phyloP scores from a whole-genome alignment of 768 basidiomycete species.

The Hygrocybe punicea region DNA sequence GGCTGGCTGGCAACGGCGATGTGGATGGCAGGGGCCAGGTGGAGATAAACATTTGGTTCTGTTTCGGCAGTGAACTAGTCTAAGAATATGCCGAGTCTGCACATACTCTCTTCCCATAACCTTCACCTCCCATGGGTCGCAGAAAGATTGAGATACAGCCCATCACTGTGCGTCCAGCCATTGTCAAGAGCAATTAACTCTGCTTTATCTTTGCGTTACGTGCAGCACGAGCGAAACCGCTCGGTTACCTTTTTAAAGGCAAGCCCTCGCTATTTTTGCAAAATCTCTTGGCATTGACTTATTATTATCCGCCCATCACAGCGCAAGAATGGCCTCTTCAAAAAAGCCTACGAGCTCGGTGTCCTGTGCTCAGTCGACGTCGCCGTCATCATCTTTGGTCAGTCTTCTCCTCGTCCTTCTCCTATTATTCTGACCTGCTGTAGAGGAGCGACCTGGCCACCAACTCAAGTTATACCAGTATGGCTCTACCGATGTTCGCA shows the following conservation, averaged over 20 bases:
- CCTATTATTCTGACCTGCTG: conserved; percentile 43
- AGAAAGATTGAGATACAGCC: conserved; percentile 82
- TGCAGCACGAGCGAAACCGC: conserved; percentile 87
- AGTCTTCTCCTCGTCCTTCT: conserved; percentile 8
- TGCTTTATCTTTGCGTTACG: conserved; percentile 34
- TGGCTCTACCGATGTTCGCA: conserved; percentile 65
- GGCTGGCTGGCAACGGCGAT: too few species aligned
- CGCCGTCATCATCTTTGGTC: conserved; percentile 79
- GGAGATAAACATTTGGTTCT: too few species aligned
- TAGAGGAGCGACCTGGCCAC: conserved; percentile 76
- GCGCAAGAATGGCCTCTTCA: conserved; percentile 89
- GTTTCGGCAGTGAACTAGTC: too few species aligned
- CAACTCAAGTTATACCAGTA: conserved; percentile 82
- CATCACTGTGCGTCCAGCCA: conserved; percentile 57
- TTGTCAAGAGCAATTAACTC: conserved; percentile 14
- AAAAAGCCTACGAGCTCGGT: conserved; percentile 88
- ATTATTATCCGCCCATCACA: conserved; percentile 41
- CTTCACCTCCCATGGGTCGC: conserved; percentile 51
- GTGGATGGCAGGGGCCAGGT: too few species aligned
- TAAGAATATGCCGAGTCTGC: too few species aligned
- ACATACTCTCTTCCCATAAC: too few species aligned
- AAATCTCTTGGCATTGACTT: conserved; percentile 44
- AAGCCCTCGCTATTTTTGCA: conserved; percentile 62
- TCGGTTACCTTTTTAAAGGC: conserved; percentile 90
- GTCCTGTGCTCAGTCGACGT: conserved; percentile 87